Evolutionary conservation across 306 rosid species (phyloP), one percentile per base, ranked within the genome.

Genomic region (apple (Malus domestica)): DNA sequence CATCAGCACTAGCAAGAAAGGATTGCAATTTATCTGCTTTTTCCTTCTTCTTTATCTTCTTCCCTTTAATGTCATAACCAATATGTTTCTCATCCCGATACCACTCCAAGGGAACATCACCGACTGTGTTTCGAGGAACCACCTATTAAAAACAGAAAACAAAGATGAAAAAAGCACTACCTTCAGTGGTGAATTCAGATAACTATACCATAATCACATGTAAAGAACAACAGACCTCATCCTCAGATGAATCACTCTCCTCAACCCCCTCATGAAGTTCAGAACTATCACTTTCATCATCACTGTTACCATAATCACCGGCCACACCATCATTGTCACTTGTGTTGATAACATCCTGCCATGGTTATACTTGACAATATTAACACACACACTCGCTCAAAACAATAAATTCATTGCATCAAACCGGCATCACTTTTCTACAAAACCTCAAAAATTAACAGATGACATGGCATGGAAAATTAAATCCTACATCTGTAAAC

Each of bases 231-330:
- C 68, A 52, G 19, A 95, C 98, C 97, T 95, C 98, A 55, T 95
- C 98, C 81, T 95, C 98, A 51, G 98, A 95, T 20, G 98, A 95
- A 86, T 92, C 98, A 83, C 97, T 95, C 86, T 92, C 89, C 35
- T 83, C 89, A 16, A 25, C 88, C 76, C 22, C 90, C 73, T 82
- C 81, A 55, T 84, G 85, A 67, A 74, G 72, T 42, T 83, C 87
- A 6, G 90, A 85, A 76, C 76, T 70, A 40, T 85, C 90, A 65
- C 84, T 82, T 73, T 69, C 79, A 23, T 78, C 83, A 35, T 77
- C 88, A 78, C 71, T 74, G 6, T 49, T 18, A 67, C 65, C 81
- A 63, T 61, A 33, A 63, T 32, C 86, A 52, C 27, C 63, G n/a
- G 77, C 80, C 74, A 35, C 52, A 38, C 42, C 57, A 51, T 45